Base-by-base conservation (phyloP, 345 rosid genomes). In the Lepidium didymum region DNA sequence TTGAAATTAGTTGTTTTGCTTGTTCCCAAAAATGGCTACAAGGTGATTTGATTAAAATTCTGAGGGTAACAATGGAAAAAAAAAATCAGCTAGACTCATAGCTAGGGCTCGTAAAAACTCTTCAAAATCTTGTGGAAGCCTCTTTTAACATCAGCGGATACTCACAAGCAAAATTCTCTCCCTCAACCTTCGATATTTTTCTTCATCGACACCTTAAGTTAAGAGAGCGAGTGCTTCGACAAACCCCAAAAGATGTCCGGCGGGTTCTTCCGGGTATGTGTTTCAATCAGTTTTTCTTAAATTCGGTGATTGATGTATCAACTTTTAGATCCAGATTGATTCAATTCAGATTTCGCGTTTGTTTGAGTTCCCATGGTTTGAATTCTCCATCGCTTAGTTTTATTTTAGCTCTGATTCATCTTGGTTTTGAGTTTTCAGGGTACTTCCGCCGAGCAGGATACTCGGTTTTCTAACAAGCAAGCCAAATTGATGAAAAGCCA, bases 391-490 rank as follows among this genome's bases (percentile, higher is more conserved):
- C 19, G 41, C 7, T 38, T 0, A 1, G 14, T 15, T 62, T 45
- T 14, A 34, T 36, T 65, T 33, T 10, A 36, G 10, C 3, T 40
- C 54, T 65, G 58, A 19, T 56, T 33, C 45, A 2, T 13, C 36
- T 49, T 72, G 38, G 6, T 29, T 64, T 4, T 38, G 51, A 7
- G 38, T 9, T 53, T 44, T 3, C 23, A 95, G 99, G 99, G 99
- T 21, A 89, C 99, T 36, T 89, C 97, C 57, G 96, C 96, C 14
- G 99, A 95, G 59, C 99, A 95, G 64, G 99, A 95, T 75, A 91
- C 97, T 58, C 83, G 99, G 68, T 95, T 91, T 78, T 95, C 99
- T 29, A 95, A 95, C 88, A 95, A 95, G 86, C 97, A 95, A 75
- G 97, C 96, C 5, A 91, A 87, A 80, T 84, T 95, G 31, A 25